Evolutionary conservation across 768 basidiomycete genomes (phyloP).

Genomic region (Boletus rubropictus): DNA sequence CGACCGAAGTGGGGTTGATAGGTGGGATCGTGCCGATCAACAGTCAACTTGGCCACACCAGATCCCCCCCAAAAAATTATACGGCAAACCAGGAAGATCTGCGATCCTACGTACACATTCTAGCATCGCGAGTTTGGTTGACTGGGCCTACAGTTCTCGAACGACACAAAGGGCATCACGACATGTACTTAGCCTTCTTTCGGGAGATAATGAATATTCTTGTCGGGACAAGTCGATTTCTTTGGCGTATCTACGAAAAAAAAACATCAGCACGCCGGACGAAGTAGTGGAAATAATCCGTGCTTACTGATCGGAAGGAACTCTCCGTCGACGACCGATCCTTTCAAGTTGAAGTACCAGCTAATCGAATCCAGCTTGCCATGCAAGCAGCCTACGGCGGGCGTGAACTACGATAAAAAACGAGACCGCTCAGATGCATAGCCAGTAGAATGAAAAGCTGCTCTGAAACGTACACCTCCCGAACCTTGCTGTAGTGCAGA

Average conservation of each 20-base stretch:
- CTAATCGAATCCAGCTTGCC: slow-evolving; percentile 40
- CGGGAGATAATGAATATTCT: slow-evolving; percentile 54
- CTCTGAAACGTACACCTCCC: slow-evolving; percentile 34
- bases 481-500: slow-evolving; percentile 51
- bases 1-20: background rate
- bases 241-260: slow-evolving; percentile 45
- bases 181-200: slow-evolving; percentile 33
- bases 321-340: slow-evolving; percentile 57
- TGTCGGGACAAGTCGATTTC: slow-evolving; percentile 48
- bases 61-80: too few species aligned
- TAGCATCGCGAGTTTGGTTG: background rate
- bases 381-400: slow-evolving; percentile 42
- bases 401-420: slow-evolving; percentile 37
- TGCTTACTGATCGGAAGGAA: slow-evolving; percentile 56
- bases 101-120: background rate
- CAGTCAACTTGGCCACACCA: too few species aligned
- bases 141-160: background rate
- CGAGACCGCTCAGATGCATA: background rate
- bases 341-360: slow-evolving; percentile 61
- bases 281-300: background rate
- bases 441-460: background rate
- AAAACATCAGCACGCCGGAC: background rate
- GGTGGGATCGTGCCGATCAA: too few species aligned
- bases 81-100: too few species aligned
- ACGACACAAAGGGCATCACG: background rate